Evolutionary conservation across 177 flowering plant species (phyloP).

Genomic region (Vitis hybrid): DNA sequence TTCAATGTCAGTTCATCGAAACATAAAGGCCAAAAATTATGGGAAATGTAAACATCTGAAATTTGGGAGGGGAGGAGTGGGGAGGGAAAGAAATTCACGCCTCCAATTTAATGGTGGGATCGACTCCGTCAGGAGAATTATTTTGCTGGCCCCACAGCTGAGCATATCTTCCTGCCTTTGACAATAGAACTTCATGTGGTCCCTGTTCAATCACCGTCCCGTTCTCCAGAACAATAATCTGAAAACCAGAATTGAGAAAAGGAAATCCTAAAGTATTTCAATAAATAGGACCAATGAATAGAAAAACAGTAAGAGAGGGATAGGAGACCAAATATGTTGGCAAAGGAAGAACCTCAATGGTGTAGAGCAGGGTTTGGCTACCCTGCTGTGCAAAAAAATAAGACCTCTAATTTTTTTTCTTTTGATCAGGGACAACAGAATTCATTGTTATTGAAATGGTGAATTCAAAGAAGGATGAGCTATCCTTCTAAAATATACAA

Average conservation of each 20-base stretch:
- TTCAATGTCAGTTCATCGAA: background rate
- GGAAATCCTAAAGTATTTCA: background rate
- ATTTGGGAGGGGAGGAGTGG: background rate
- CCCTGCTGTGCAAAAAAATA: no score
- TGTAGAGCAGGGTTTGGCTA: background rate
- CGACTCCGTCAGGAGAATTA: conserved; percentile 52
- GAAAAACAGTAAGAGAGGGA: background rate
- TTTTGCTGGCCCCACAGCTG: conserved; percentile 98
- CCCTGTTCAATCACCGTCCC: conserved; percentile 96
- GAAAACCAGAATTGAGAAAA: conserved; percentile 11
- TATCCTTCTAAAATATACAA: no score
- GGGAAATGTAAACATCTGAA: background rate
- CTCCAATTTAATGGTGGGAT: conserved; percentile 44
- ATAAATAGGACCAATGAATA: background rate
- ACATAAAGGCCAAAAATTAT: background rate
- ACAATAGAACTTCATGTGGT: conserved; percentile 76
- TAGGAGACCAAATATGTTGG: no score
- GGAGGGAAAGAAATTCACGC: conserved; percentile 16
- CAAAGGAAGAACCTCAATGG: no score
- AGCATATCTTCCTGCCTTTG: conserved; percentile 82
- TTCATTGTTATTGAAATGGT: no score
- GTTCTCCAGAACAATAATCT: conserved; percentile 93
- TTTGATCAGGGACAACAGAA: no score
- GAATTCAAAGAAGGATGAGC: no score
- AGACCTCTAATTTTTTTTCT: no score